Base-by-base conservation (phyloP, 2,329 filamentous ascomycete genomes). In the Talaromyces sp. region DNA sequence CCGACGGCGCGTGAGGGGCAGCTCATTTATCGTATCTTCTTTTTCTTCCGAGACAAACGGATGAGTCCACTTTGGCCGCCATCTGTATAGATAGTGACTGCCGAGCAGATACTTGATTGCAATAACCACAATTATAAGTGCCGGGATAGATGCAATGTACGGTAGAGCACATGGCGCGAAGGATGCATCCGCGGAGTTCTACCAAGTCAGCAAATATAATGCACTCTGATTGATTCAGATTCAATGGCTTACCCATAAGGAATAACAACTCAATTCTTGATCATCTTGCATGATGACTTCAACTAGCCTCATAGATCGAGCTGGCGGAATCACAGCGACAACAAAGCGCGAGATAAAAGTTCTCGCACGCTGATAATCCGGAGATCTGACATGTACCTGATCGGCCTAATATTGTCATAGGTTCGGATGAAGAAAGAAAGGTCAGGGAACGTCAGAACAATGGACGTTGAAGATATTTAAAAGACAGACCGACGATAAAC, bases 1-100 rank as follows among this genome's bases (percentile, higher is more conserved):
- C 44, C 66, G 70, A 63, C 62, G 70, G 25, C 70, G 66, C 33
- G 72, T 77, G 56, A 67, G 72, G 60, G 70, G 73, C 56, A 73
- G 66, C 52, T 75, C 72, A 44, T 67, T 57, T 46, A 54, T 63
- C 39, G 70, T 67, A 37, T 71, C 69, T 18, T 67, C 66, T 21
- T 28, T 28, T 6, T 72, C 66, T 63, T 84, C 82, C 18, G 77
- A 68, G 18, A 86, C 72, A 64, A 87, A 86, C 3, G 82, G 76
- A 55, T 69, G 75, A 21, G 77, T 78, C 84, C 84, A 86, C 73
- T 67, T 71, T 37, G 84, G 80, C 46, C 76, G 73, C 68, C 67
- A 71, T 39, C 63, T 63, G 31, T 64, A 60, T 1, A 73, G 48
- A 1, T 48, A 46, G 23, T 70, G 40, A 25, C 67, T 66, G 5